Percentiles rank a stretch among this genome's conserved stretches.
phyloP scores from a whole-genome alignment of 768 basidiomycete genomes.

The Calocybe cyanea region DNA sequence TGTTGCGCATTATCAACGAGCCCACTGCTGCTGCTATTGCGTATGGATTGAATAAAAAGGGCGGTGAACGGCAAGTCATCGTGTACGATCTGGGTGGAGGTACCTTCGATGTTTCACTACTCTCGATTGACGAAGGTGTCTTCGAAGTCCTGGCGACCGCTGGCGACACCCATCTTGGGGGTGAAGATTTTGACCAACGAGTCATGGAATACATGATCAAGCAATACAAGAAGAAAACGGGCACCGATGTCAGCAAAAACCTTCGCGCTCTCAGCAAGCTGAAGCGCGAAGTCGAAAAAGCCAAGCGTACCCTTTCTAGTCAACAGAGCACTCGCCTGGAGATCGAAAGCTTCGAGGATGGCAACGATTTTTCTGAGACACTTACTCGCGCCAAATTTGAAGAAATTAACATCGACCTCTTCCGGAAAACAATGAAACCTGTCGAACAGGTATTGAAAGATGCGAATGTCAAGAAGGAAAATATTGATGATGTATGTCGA shows the following conservation, averaged over 20 bases:
- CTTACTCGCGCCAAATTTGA: slow-evolving; percentile 98
- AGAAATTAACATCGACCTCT: slow-evolving; percentile 97
- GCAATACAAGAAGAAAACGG: slow-evolving; percentile 88
- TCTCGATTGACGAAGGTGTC: slow-evolving; percentile 92
- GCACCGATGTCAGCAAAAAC: slow-evolving; percentile 77
- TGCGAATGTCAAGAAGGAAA: slow-evolving; percentile 96
- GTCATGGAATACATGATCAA: slow-evolving; percentile 89
- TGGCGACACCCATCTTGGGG: slow-evolving; percentile 92
- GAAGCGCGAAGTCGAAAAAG: slow-evolving; percentile 91
- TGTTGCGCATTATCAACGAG: slow-evolving; percentile 97
- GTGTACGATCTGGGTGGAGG: slow-evolving; percentile 99
- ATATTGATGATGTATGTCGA: slow-evolving; percentile 73
- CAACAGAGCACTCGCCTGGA: slow-evolving; percentile 92
- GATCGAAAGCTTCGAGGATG: slow-evolving; percentile 93
- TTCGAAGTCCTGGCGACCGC: slow-evolving; percentile 89
- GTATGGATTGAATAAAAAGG: slow-evolving; percentile 97
- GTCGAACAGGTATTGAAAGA: slow-evolving; percentile 99
- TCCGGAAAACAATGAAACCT: slow-evolving; percentile 99
- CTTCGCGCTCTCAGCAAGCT: slow-evolving; percentile 85
- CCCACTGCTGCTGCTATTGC: slow-evolving; percentile 97
- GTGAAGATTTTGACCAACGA: slow-evolving; percentile 95
- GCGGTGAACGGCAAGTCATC: slow-evolving; percentile 90
- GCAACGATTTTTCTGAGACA: slow-evolving; percentile 96
- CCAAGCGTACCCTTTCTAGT: slow-evolving; percentile 88
- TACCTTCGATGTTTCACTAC: slow-evolving; percentile 97